These are phyloP conservation scores for Xylariaceae sp. DNA, from an alignment of 2,329 filamentous ascomycete genomes.

Conservation along the genomic window DNA sequence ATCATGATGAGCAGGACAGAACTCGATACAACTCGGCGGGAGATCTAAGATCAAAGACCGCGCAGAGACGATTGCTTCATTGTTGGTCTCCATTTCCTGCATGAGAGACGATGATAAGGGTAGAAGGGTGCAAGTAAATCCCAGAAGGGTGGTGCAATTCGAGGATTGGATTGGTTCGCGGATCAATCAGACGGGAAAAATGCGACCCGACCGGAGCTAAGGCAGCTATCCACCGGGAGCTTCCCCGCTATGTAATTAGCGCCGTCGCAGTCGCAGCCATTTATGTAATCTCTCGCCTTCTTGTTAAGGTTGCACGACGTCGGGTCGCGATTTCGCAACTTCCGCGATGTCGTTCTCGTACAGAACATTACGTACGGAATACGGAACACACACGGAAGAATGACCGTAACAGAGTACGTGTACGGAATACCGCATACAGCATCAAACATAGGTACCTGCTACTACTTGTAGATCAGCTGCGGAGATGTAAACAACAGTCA, in stretches of 20 bases:
- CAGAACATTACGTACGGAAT: not conserved
- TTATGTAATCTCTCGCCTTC: not conserved
- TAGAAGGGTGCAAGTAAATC: too few relatives aligned
- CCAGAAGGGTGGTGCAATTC: too few relatives aligned
- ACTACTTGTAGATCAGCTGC: too few relatives aligned
- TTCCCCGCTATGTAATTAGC: not conserved
- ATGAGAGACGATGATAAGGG: not conserved
- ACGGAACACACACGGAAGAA: not conserved
- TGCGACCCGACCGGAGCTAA: not conserved
- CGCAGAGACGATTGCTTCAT: conserved; percentile 37
- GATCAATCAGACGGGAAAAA: not conserved
- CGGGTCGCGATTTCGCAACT: too few relatives aligned
- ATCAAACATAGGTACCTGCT: too few relatives aligned
- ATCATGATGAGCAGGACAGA: conserved; percentile 56
- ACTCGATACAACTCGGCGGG: conserved; percentile 74
- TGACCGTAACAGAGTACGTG: not conserved
- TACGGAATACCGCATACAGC: too few relatives aligned
- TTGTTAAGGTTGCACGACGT: not conserved
- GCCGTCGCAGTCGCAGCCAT: not conserved
- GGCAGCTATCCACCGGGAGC: not conserved
- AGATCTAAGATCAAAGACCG: conserved; percentile 54
- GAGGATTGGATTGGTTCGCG: too few relatives aligned
- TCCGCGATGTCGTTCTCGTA: too few relatives aligned
- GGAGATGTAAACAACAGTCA: not conserved
- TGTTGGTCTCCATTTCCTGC: conserved; percentile 7